Percentiles rank a stretch among this genome's conserved stretches.
These are phyloP conservation scores for Backusella australiensis DNA, from an alignment of 192 early-diverging fungal genomes.

Conservation along the genomic window DNA sequence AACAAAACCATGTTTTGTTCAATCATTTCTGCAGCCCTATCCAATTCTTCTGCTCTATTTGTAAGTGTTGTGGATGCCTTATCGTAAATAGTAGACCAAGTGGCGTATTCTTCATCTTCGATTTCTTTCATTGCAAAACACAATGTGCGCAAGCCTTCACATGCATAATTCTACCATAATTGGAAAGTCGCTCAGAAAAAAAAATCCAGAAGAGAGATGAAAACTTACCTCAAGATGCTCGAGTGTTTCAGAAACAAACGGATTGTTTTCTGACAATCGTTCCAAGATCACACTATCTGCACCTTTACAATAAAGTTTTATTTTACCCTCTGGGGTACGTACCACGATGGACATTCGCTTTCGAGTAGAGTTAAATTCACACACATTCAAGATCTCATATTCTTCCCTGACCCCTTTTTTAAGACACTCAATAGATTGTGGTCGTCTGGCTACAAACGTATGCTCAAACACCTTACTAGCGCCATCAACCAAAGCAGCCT, in stretches of 20 bases:
- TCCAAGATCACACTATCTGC: slow-evolving; percentile 95
- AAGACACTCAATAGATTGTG: slow-evolving; percentile 51
- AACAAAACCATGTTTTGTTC: slow-evolving; percentile 84
- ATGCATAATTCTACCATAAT: slow-evolving; percentile 60
- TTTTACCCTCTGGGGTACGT: slow-evolving; percentile 75
- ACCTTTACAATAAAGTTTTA: slow-evolving; percentile 90
- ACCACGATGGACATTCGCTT: slow-evolving; percentile 94
- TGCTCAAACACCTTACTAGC: slow-evolving; percentile 50
- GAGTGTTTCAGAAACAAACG: slow-evolving; percentile 63
- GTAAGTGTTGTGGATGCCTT: slow-evolving; percentile 81
- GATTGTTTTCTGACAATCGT: slow-evolving; percentile 67
- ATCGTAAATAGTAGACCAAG: slow-evolving; percentile 75
- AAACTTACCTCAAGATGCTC: slow-evolving; percentile 70
- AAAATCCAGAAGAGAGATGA: neutral
- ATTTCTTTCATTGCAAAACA: slow-evolving; percentile 89
- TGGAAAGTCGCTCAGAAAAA: neutral
- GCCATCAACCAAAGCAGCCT: slow-evolving; percentile 82
- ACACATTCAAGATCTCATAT: slow-evolving; percentile 88
- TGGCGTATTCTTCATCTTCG: slow-evolving; percentile 74
- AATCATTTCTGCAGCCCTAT: slow-evolving; percentile 85
- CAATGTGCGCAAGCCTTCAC: slow-evolving; percentile 88
- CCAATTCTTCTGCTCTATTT: slow-evolving; percentile 78
- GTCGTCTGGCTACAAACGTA: slow-evolving; percentile 61
- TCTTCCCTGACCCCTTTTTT: slow-evolving; percentile 50
- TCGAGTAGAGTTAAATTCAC: slow-evolving; percentile 94